phyloP scores from a whole-genome alignment of 768 basidiomycete species.

The Tulasnella sp. region DNA sequence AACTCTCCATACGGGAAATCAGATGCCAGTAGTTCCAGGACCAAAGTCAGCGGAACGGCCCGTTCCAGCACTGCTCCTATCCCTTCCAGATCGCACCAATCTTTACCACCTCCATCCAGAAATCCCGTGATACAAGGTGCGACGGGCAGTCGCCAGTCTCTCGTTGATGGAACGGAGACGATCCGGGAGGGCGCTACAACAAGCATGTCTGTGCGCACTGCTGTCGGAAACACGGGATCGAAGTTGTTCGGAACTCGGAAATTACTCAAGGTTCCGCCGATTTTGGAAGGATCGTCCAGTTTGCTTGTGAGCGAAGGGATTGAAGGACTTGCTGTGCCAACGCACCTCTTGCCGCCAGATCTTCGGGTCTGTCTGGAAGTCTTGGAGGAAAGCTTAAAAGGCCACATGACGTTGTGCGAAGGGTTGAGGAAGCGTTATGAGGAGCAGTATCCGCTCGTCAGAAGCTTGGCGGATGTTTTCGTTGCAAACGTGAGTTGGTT shows the following conservation, averaged over 20 bases:
- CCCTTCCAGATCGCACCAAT: constrained; percentile 51
- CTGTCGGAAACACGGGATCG: not conserved
- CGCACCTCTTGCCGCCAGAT: constrained; percentile 79
- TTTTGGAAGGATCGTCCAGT: constrained; percentile 5
- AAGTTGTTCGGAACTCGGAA: constrained; percentile 3
- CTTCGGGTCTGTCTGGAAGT: constrained; percentile 76
- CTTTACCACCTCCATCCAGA: constrained; percentile 56
- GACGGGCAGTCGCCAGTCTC: constrained; percentile 38
- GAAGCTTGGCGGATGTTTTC: constrained; percentile 92
- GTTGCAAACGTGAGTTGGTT: constrained; percentile 64
- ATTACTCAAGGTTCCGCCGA: constrained; percentile 8
- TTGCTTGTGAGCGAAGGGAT: constrained; percentile 27
- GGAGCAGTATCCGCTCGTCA: constrained; percentile 88
- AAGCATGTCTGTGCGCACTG: constrained; percentile 28
- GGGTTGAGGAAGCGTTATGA: constrained; percentile 85
- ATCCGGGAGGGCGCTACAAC: not conserved
- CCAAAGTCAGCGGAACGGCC: constrained; percentile 30
- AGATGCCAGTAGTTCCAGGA: not conserved
- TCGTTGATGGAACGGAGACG: constrained; percentile 30
- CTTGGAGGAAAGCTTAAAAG: constrained; percentile 76
- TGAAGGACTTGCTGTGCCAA: constrained; percentile 41
- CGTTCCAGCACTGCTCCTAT: constrained; percentile 33
- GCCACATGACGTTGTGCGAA: constrained; percentile 76
- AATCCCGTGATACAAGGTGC: not conserved
- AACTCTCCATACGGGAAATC: constrained; percentile 28